phyloP scores from a whole-genome alignment of 2,329 filamentous ascomycete genomes.

The Plenodomus biglobosus region DNA sequence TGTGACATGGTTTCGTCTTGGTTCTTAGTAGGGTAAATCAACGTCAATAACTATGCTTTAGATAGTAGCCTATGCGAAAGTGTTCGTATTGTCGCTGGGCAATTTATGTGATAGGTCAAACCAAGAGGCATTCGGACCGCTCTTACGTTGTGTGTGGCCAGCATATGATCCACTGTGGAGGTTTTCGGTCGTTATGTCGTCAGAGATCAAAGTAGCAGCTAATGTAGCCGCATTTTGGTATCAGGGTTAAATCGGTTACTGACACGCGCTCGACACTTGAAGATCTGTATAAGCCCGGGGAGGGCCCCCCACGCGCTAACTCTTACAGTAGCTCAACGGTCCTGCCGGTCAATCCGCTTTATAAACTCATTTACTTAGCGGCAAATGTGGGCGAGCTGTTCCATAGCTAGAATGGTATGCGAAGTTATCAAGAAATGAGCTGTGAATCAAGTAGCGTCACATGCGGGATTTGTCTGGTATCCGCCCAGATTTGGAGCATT shows the following conservation, averaged over 20 bases:
- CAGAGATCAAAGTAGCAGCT: background rate
- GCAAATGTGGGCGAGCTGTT: background rate
- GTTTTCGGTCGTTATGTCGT: background rate
- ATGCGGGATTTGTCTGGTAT: background rate
- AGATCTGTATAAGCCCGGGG: background rate
- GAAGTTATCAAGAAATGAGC: background rate
- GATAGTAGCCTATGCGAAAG: too few relatives aligned
- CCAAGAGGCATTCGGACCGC: background rate
- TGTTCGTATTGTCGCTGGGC: background rate
- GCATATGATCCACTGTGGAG: background rate
- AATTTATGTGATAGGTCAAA: background rate
- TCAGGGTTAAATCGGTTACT: background rate
- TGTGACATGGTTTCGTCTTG: too few relatives aligned
- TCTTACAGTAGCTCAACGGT: background rate
- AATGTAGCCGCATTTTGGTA: background rate
- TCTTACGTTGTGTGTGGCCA: background rate
- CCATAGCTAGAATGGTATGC: too few relatives aligned
- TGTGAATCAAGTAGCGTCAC: background rate
- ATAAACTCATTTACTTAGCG: background rate
- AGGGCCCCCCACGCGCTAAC: background rate
- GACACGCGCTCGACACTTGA: background rate
- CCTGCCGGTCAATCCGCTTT: background rate
- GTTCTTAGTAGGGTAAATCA: too few relatives aligned
- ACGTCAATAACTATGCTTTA: too few relatives aligned
- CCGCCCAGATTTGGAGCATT: too few relatives aligned